phyloP scores from a whole-genome alignment of 2,329 filamentous ascomycete genomes.

The Aspergillus sp. region DNA sequence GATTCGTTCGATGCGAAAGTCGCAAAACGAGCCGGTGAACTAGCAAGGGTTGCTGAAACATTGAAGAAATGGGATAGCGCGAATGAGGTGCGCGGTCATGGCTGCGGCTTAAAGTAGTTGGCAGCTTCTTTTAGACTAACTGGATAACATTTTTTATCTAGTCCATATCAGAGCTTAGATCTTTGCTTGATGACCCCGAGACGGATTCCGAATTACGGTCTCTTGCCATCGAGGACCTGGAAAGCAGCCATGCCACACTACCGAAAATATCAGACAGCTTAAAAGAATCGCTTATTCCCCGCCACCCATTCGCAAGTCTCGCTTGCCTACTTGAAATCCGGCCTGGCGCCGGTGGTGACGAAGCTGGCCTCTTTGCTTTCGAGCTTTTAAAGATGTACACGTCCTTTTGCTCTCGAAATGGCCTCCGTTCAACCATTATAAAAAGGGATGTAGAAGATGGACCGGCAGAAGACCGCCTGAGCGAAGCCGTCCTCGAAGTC shows the following conservation, averaged over 20 bases:
- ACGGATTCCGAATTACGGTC: slow-evolving; percentile 53
- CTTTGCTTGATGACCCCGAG: slow-evolving; percentile 61
- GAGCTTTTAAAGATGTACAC: slow-evolving; percentile 87
- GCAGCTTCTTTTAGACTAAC: slow-evolving; percentile 1
- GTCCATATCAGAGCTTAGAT: slow-evolving; percentile 60
- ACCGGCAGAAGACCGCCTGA: slow-evolving; percentile 58
- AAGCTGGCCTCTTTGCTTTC: slow-evolving; percentile 83
- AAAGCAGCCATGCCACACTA: slow-evolving; percentile 55
- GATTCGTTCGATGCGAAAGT: slow-evolving; percentile 48
- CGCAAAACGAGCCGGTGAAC: slow-evolving; percentile 52
- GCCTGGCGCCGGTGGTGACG: slow-evolving; percentile 82
- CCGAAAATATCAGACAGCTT: slow-evolving; percentile 57
- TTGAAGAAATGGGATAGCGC: slow-evolving; percentile 52
- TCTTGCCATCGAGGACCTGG: slow-evolving; percentile 61
- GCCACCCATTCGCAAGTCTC: slow-evolving; percentile 80
- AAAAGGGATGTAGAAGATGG: slow-evolving; percentile 73
- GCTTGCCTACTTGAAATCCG: slow-evolving; percentile 88
- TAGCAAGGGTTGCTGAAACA: slow-evolving; percentile 45
- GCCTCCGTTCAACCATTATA: slow-evolving; percentile 59
- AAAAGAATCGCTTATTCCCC: slow-evolving; percentile 70
- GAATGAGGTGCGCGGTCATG: slow-evolving; percentile 39
- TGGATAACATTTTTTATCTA: slow-evolving; percentile 17
- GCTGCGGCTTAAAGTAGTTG: slow-evolving; percentile 1
- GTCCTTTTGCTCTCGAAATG: slow-evolving; percentile 61
- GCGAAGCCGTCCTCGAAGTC: slow-evolving; percentile 83